These are phyloP conservation scores for Heliamphora exappendiculata DNA, from an alignment of 148 eudicot species.

Conservation along the genomic window DNA sequence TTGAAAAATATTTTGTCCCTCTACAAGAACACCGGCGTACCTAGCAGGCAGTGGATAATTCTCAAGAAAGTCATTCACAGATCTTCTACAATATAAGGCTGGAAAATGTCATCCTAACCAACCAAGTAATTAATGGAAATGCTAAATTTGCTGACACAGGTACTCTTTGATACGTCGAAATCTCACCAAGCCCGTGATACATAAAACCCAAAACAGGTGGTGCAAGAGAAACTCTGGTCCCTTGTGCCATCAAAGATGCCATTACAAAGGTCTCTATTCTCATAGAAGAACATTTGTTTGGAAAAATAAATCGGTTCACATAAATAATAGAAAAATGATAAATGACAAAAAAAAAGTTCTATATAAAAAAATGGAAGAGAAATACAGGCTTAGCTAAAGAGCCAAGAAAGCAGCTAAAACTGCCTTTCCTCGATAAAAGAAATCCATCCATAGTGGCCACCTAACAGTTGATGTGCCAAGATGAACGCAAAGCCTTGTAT, in stretches of 20 bases:
- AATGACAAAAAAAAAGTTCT: neutral
- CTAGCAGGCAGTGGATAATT: no score
- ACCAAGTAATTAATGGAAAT: no score
- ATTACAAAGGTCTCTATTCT: neutral
- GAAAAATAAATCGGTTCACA: neutral
- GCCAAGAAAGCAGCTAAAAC: neutral
- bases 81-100: no score
- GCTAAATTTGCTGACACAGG: no score
- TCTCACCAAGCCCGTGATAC: no score
- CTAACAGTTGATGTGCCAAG: neutral
- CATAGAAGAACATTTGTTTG: neutral
- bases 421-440: neutral
- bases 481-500: neutral
- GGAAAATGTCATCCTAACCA: no score
- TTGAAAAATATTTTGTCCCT: no score
- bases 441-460: neutral
- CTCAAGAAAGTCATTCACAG: no score
- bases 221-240: no score
- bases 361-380: neutral
- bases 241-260: neutral
- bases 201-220: no score
- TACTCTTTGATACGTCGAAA: no score
- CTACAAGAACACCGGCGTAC: no score
- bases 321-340: neutral
- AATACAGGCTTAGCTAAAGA: neutral